These are phyloP conservation scores for Aspergillus fijiensis DNA, from an alignment of 2,329 filamentous ascomycete species.

Conservation along the genomic window DNA sequence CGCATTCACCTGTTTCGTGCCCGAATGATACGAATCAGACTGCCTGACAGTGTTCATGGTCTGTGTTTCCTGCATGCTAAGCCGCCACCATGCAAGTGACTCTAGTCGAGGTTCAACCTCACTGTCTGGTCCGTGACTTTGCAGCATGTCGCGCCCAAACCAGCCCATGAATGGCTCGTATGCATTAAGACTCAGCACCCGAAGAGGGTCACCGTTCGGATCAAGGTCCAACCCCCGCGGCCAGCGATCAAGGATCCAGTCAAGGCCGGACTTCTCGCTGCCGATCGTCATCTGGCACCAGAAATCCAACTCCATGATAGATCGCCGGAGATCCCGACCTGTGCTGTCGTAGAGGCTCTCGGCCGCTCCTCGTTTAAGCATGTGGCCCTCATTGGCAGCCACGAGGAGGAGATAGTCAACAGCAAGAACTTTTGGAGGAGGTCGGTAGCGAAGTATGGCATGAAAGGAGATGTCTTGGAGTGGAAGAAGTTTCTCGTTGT, in stretches of 20 bases:
- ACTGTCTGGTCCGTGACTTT: slow-evolving; percentile 43
- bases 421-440: slow-evolving; percentile 65
- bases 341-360: slow-evolving; percentile 69
- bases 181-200: slow-evolving; percentile 78
- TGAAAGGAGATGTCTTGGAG: slow-evolving; percentile 73
- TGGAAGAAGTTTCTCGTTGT: slow-evolving; percentile 80
- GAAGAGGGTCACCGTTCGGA: slow-evolving; percentile 63
- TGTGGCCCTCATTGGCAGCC: slow-evolving; percentile 85
- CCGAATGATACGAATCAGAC: background rate
- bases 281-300: slow-evolving; percentile 98
- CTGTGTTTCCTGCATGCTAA: slow-evolving; percentile 63
- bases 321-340: slow-evolving; percentile 71
- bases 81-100: slow-evolving; percentile 65
- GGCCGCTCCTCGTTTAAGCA: slow-evolving; percentile 67
- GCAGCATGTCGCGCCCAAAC: slow-evolving; percentile 62
- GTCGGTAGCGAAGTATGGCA: slow-evolving; percentile 74
- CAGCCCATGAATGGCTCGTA: slow-evolving; percentile 77
- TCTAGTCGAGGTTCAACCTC: slow-evolving; percentile 66
- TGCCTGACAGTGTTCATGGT: slow-evolving; percentile 33
- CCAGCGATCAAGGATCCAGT: slow-evolving; percentile 84
- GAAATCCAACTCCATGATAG: slow-evolving; percentile 81
- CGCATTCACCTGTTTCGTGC: slow-evolving; percentile 1
- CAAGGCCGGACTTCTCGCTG: slow-evolving; percentile 79
- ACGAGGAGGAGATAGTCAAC: slow-evolving; percentile 78
- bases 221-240: slow-evolving; percentile 70